These are phyloP conservation scores for Pisolithus sp. DNA, from an alignment of 768 basidiomycete genomes.

Conservation along the genomic window DNA sequence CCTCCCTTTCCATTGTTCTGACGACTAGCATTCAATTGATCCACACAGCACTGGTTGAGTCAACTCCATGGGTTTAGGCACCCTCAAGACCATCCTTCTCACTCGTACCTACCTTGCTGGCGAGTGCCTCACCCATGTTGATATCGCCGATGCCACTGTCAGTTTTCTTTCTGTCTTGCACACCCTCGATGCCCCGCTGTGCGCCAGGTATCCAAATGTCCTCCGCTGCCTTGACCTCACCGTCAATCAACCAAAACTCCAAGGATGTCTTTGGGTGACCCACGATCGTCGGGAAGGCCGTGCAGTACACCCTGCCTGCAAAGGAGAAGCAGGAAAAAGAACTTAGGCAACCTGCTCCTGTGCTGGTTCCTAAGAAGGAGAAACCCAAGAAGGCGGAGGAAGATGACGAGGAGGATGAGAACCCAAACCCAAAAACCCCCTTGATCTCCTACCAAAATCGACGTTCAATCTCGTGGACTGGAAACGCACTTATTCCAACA, in stretches of 20 bases:
- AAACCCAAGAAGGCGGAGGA: conserved; percentile 49
- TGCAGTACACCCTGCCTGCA: conserved; percentile 64
- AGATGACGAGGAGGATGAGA: conserved; percentile 74
- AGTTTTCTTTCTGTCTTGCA: conserved; percentile 47
- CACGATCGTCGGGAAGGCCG: conserved; percentile 59
- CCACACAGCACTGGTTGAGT: conserved; percentile 44
- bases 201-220: conserved; percentile 66
- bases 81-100: conserved; percentile 68
- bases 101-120: conserved; percentile 86
- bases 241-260: conserved; percentile 73
- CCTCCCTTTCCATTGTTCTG: conserved; percentile 1
- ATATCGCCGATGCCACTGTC: conserved; percentile 61
- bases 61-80: conserved; percentile 52
- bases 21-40: conserved; percentile 32
- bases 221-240: conserved; percentile 86
- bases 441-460: conserved; percentile 86
- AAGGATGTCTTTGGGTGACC: conserved; percentile 59
- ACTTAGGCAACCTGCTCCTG: conserved; percentile 36
- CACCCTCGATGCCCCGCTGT: conserved; percentile 59
- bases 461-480: conserved; percentile 89
- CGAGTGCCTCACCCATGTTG: conserved; percentile 92
- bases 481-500: conserved; percentile 98
- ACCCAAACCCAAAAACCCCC: conserved; percentile 92
- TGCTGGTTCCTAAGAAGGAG: conserved; percentile 52
- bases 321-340: conserved; percentile 63